Conservation (phyloP, 306 rosid genomes). For the Hippophae tibetana region DNA sequence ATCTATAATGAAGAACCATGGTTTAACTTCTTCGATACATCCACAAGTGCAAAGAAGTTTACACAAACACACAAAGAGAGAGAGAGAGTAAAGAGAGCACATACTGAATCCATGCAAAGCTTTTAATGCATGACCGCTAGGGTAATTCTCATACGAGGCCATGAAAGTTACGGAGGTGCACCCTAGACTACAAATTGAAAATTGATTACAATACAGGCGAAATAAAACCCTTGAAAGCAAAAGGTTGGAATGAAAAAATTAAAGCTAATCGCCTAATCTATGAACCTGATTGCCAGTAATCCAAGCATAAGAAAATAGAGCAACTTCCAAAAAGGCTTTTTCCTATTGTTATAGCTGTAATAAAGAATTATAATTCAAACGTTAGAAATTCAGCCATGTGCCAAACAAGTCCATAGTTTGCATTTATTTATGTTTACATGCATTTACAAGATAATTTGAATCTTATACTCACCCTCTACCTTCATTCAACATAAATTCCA, state of each 20-base stretch:
- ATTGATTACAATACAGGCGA: slow-evolving; percentile 18
- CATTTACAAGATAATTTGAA: neutral
- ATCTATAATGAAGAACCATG: no score
- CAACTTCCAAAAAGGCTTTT: slow-evolving; percentile 67
- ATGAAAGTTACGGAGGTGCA: slow-evolving; percentile 59
- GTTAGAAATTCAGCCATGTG: neutral
- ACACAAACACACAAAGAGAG: neutral
- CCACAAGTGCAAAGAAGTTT: no score
- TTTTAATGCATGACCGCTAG: slow-evolving; percentile 82
- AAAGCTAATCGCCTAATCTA: slow-evolving; percentile 18
- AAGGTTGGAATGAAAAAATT: neutral
- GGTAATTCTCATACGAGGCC: slow-evolving; percentile 85
- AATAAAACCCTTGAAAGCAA: neutral
- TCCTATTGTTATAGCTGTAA: slow-evolving; percentile 85
- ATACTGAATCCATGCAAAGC: slow-evolving; percentile 56
- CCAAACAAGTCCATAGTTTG: neutral
- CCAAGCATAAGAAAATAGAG: slow-evolving; percentile 56
- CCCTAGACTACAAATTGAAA: slow-evolving; percentile 66
- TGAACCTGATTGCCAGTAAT: slow-evolving; percentile 62
- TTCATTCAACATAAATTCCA: no score
- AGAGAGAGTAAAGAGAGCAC: slow-evolving; percentile 12
- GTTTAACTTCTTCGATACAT: no score
- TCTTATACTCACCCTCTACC: neutral
- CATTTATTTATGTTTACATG: neutral
- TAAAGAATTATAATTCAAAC: slow-evolving; percentile 16